Evolutionary conservation across 2,329 filamentous ascomycete species (phyloP).

Genomic region (Alternaria solani): DNA sequence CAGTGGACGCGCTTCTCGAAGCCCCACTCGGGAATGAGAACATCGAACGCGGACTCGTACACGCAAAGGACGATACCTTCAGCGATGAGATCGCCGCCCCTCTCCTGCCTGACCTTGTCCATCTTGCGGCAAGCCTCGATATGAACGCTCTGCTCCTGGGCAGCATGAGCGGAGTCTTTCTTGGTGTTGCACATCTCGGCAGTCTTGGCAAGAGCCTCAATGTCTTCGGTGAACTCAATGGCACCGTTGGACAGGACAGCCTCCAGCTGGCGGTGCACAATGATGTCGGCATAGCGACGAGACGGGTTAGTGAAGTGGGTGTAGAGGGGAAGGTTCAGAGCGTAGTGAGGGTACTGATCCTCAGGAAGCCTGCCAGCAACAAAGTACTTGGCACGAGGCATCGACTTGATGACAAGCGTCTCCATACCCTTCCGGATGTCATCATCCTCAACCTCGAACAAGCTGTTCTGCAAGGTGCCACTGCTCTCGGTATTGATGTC

Average conservation of each 20-base stretch:
- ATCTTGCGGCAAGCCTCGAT: slow-evolving; percentile 96
- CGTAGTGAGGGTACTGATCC: slow-evolving; percentile 85
- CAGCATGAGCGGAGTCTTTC: slow-evolving; percentile 97
- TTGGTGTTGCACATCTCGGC: slow-evolving; percentile 97
- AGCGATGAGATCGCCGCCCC: slow-evolving; percentile 89
- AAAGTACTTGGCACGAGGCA: slow-evolving; percentile 96
- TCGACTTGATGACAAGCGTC: slow-evolving; percentile 90
- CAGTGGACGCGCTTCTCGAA: slow-evolving; percentile 99
- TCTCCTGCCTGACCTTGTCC: slow-evolving; percentile 87
- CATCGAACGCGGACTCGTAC: slow-evolving; percentile 98
- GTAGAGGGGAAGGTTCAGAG: slow-evolving; percentile 90
- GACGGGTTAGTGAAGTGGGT: slow-evolving; percentile 98
- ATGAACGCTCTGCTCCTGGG: slow-evolving; percentile 98
- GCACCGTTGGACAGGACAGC: slow-evolving; percentile 81
- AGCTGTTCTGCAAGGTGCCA: slow-evolving; percentile 88
- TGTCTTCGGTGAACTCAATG: slow-evolving; percentile 86
- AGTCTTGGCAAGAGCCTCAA: slow-evolving; percentile 88
- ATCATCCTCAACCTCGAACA: slow-evolving; percentile 89
- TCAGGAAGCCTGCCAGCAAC: slow-evolving; percentile 80
- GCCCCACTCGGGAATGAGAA: slow-evolving; percentile 96
- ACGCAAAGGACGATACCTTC: slow-evolving; percentile 97
- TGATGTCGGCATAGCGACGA: slow-evolving; percentile 90
- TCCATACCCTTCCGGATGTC: slow-evolving; percentile 98
- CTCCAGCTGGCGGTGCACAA: slow-evolving; percentile 95
- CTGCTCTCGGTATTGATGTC: slow-evolving; percentile 90